These are phyloP conservation scores for Alternaria hordeiaustralica DNA, from an alignment of 2,329 filamentous ascomycete genomes.

Conservation along the genomic window DNA sequence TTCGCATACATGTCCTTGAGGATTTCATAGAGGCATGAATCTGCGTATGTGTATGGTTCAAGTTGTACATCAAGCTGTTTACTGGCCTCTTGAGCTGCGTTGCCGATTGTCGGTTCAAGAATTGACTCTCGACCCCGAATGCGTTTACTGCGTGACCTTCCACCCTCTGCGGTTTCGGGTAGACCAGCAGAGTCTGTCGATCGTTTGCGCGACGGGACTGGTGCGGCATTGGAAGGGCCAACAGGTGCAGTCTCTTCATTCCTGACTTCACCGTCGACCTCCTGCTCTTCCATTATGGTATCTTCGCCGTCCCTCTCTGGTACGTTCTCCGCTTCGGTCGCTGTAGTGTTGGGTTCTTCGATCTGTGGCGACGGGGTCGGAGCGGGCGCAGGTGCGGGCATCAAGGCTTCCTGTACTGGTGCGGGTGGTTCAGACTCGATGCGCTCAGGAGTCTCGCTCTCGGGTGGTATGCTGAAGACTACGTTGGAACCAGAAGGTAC, in stretches of 20 bases:
- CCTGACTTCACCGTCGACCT: conserved; percentile 16
- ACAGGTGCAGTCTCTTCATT: conserved; percentile 21
- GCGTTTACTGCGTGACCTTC: conserved; percentile 65
- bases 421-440: conserved; percentile 9
- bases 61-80: conserved; percentile 64
- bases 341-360: not conserved
- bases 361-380: conserved; percentile 6
- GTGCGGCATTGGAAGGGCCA: conserved; percentile 42
- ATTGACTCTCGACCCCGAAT: conserved; percentile 66
- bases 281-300: conserved; percentile 28
- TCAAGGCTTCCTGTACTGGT: conserved; percentile 7
- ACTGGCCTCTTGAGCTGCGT: conserved; percentile 58
- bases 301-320: conserved; percentile 21
- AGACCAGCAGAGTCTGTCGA: conserved; percentile 66
- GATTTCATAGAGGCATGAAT: conserved; percentile 64
- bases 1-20: conserved; percentile 60
- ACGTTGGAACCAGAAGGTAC: conserved; percentile 50
- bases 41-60: conserved; percentile 60
- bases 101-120: conserved; percentile 54
- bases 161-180: conserved; percentile 63
- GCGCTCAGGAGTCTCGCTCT: conserved; percentile 28
- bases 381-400: conserved; percentile 15
- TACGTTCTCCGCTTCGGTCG: not conserved
- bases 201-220: conserved; percentile 60
- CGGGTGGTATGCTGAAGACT: conserved; percentile 50